These are phyloP conservation scores for Penicillium odoratum DNA, from an alignment of 495 filamentous ascomycete species.

Conservation along the genomic window DNA sequence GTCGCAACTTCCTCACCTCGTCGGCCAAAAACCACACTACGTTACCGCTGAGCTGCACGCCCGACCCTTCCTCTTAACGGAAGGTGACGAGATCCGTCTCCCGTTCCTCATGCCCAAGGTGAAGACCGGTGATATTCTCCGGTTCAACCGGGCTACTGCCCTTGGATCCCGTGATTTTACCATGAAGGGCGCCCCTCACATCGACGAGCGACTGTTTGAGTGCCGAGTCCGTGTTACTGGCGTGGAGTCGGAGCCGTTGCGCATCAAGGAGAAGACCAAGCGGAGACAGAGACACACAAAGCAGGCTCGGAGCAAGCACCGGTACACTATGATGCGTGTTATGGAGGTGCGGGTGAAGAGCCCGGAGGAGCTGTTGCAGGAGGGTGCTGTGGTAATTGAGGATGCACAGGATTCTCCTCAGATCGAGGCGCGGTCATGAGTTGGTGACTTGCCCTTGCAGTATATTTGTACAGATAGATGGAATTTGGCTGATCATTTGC, in stretches of 20 bases:
- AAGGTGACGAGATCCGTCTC: constrained; percentile 82
- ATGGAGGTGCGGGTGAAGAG: constrained; percentile 73
- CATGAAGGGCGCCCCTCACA: constrained; percentile 70
- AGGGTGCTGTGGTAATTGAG: constrained; percentile 44
- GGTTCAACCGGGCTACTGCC: constrained; percentile 76
- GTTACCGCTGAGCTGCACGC: constrained; percentile 84
- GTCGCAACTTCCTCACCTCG: constrained; percentile 72
- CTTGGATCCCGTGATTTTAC: constrained; percentile 91
- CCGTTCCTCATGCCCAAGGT: constrained; percentile 93
- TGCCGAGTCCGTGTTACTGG: constrained; percentile 85
- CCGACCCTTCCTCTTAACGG: constrained; percentile 84
- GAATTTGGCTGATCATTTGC: constrained; percentile 30
- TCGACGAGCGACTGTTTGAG: constrained; percentile 80
- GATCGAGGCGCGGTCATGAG: constrained; percentile 31
- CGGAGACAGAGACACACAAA: constrained; percentile 72
- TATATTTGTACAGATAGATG: constrained; percentile 44
- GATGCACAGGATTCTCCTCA: constrained; percentile 23
- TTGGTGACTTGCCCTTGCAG: constrained; percentile 12
- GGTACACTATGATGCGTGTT: constrained; percentile 81
- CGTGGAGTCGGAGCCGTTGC: constrained; percentile 82
- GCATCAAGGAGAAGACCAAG: constrained; percentile 92
- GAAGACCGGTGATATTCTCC: constrained; percentile 75
- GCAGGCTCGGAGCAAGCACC: constrained; percentile 79
- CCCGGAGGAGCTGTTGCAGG: constrained; percentile 55
- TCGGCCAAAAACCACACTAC: constrained; percentile 79